Evolutionary conservation across 192 early-diverging fungal genomes (phyloP).

Genomic region (Helicostylum pulchrum): DNA sequence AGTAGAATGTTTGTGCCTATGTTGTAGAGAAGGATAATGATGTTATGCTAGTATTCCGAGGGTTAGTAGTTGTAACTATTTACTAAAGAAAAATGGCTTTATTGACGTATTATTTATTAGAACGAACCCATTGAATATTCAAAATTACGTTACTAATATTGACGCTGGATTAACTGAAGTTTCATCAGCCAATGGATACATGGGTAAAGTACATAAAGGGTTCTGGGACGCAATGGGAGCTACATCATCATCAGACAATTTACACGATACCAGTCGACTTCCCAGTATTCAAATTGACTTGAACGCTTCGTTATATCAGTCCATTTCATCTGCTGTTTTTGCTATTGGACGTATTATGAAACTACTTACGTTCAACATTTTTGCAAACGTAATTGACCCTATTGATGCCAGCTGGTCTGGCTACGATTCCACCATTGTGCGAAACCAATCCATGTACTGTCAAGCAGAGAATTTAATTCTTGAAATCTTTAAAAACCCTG

Average conservation of each 20-base stretch:
- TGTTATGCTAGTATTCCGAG: conserved; percentile 54
- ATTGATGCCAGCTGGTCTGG: conserved; percentile 50
- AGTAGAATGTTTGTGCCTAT: conserved; percentile 49
- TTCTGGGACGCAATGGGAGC: conserved; percentile 51
- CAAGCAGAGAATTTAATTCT: conserved; percentile 40
- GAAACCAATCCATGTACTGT: conserved; percentile 41
- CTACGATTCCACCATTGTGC: conserved; percentile 18
- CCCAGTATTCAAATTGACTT: conserved; percentile 41
- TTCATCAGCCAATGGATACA: conserved; percentile 17
- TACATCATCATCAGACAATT: conserved; percentile 21
- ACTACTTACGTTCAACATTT: conserved; percentile 38
- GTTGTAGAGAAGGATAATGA: conserved; percentile 52
- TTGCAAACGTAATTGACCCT: conserved; percentile 47
- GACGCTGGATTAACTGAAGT: conserved; percentile 21
- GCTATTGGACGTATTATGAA: conserved; percentile 36
- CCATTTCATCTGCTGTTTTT: conserved; percentile 34
- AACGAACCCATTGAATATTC: conserved; percentile 55
- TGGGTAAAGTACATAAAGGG: conserved; percentile 53
- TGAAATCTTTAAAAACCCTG: conserved; percentile 9
- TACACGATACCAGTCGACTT: neutral
- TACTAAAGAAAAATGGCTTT: neutral
- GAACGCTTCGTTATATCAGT: conserved; percentile 41
- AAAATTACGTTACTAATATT: conserved; percentile 54
- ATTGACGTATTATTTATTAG: neutral
- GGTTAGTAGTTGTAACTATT: conserved; percentile 8